Evolutionary conservation across 1,284 basidiomycete genomes (phyloP).

Genomic region (Limonomyces culmigenus): DNA sequence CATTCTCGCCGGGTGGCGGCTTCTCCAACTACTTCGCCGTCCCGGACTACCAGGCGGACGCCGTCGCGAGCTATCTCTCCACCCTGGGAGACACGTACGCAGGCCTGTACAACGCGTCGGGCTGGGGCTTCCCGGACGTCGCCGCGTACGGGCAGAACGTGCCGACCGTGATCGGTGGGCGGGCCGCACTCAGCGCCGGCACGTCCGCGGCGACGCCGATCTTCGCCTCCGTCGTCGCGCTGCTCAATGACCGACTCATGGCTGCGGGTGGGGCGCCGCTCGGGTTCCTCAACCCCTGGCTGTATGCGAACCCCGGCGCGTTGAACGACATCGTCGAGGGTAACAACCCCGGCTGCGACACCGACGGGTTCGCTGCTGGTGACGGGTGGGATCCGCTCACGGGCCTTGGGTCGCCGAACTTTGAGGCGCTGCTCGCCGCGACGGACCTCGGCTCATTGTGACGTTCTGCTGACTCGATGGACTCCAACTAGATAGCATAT

Average conservation of each 20-base stretch:
- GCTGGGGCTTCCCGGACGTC: constrained; percentile 50
- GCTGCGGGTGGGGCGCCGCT: constrained; percentile 28
- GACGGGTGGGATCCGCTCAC: constrained; percentile 21
- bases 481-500: too few species aligned
- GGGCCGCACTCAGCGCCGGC: constrained; percentile 25
- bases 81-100: constrained; percentile 28
- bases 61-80: constrained; percentile 33
- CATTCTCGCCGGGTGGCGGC: constrained; percentile 31
- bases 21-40: constrained; percentile 43
- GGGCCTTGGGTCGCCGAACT: constrained; percentile 45
- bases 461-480: too few species aligned
- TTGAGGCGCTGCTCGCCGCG: constrained; percentile 10
- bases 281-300: constrained; percentile 45
- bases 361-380: constrained; percentile 6
- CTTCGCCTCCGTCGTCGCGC: constrained; percentile 35
- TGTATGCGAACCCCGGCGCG: constrained; percentile 31
- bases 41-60: constrained; percentile 23
- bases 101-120: constrained; percentile 30
- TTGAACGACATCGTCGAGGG: constrained; percentile 50
- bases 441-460: too few species aligned
- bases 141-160: constrained; percentile 43
- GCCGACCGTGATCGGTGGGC: constrained; percentile 38
- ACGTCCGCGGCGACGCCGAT: constrained; percentile 47
- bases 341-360: constrained; percentile 15
- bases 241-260: constrained; percentile 42